Evolutionary conservation across 2,329 filamentous ascomycete genomes (phyloP).

Genomic region (Pseudogymnoascus sp.): DNA sequence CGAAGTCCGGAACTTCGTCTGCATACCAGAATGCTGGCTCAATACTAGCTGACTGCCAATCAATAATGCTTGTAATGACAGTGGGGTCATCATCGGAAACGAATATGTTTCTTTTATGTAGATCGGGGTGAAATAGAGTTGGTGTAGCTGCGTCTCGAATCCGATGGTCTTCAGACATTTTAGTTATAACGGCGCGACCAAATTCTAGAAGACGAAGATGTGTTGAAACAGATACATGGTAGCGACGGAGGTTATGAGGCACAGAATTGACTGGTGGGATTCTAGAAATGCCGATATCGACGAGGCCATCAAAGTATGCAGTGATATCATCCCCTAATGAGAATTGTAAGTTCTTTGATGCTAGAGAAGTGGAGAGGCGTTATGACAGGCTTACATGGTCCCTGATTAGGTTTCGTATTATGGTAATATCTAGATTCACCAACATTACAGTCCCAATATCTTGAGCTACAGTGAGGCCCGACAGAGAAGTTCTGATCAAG

Average conservation of each 20-base stretch:
- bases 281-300: slow-evolving; percentile 31
- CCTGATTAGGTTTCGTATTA: slow-evolving; percentile 27
- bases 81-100: slow-evolving; percentile 32
- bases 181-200: slow-evolving; percentile 24
- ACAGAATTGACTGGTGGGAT: slow-evolving; percentile 23
- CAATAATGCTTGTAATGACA: slow-evolving; percentile 31
- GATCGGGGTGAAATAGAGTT: slow-evolving; percentile 32
- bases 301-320: slow-evolving; percentile 30
- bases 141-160: slow-evolving; percentile 25
- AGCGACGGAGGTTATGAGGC: slow-evolving; percentile 21
- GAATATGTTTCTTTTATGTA: slow-evolving; percentile 36
- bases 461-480: not conserved
- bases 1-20: slow-evolving; percentile 33
- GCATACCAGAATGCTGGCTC: slow-evolving; percentile 33
- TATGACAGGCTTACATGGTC: slow-evolving; percentile 30
- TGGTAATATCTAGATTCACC: slow-evolving; percentile 29
- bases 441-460: slow-evolving; percentile 24
- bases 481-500: slow-evolving; percentile 12
- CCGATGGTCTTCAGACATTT: slow-evolving; percentile 22
- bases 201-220: slow-evolving; percentile 28
- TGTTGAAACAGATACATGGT: slow-evolving; percentile 29
- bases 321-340: slow-evolving; percentile 28
- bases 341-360: slow-evolving; percentile 13
- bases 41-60: slow-evolving; percentile 34
- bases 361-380: not conserved